Percentiles rank a stretch among this genome's conserved stretches.
phyloP scores from a whole-genome alignment of 306 rosid genomes.

The Trifolium fragiferum region DNA sequence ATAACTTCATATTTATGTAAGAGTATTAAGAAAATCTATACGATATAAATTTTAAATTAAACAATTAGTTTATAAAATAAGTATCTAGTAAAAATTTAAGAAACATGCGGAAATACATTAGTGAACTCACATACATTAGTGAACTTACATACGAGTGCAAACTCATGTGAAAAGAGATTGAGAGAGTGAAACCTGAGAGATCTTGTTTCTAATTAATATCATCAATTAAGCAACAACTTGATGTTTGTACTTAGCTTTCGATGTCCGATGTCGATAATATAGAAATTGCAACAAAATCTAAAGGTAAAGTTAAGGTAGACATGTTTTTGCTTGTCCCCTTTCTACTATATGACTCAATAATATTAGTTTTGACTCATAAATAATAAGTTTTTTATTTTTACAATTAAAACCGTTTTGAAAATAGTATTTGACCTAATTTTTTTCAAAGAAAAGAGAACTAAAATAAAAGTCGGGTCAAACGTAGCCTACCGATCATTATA shows the following conservation, averaged over 20 bases:
- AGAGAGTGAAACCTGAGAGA: slow-evolving; percentile 41
- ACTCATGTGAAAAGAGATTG: not conserved
- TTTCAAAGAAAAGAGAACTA: no score
- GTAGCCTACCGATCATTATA: no score
- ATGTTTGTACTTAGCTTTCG: not conserved
- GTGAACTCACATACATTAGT: not conserved
- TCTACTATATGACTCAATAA: not conserved
- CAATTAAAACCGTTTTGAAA: no score
- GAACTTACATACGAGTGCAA: not conserved
- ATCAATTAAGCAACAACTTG: slow-evolving; percentile 46
- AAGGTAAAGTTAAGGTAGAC: slow-evolving; percentile 40
- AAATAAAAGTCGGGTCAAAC: not conserved
- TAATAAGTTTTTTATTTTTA: no score
- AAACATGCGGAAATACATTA: not conserved
- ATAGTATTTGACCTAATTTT: no score
- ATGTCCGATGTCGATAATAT: not conserved
- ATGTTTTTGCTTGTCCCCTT: not conserved
- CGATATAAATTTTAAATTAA: no score
- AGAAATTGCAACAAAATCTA: slow-evolving; percentile 63
- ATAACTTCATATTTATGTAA: no score
- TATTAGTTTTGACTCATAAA: no score
- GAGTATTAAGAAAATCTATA: no score
- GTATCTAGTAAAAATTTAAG: no score
- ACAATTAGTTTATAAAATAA: no score
- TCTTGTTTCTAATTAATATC: slow-evolving; percentile 29